Conservation (phyloP, 108 stramenopile species). For the Craspedostauros australis region DNA sequence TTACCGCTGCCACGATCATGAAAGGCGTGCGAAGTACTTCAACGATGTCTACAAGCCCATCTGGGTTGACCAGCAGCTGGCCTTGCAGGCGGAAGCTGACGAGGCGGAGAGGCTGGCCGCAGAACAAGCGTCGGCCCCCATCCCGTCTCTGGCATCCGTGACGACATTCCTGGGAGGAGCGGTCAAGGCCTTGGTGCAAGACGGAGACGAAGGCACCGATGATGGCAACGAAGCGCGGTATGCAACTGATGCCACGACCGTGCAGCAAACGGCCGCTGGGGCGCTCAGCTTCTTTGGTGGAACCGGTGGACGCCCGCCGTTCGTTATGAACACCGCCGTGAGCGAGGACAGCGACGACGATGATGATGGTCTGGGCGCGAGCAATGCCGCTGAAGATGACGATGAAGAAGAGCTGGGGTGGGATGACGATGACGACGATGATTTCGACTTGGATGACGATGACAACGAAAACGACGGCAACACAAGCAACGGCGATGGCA, state of each 20-base stretch:
- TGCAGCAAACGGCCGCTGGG: slow-evolving; percentile 1
- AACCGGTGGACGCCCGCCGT: slow-evolving; percentile 40
- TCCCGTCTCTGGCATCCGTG: too few relatives aligned
- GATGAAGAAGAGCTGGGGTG: slow-evolving; percentile 29
- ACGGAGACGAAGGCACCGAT: slow-evolving; percentile 21
- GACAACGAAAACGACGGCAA: slow-evolving; percentile 15
- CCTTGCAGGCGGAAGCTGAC: too few relatives aligned
- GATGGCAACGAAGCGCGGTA: slow-evolving; percentile 2
- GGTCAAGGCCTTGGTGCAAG: slow-evolving; percentile 28
- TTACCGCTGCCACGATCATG: slow-evolving; percentile 40
- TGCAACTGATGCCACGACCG: neutral
- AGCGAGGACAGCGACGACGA: slow-evolving; percentile 36
- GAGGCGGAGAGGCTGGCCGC: too few relatives aligned
- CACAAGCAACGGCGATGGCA: slow-evolving; percentile 7
- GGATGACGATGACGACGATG: slow-evolving; percentile 22
- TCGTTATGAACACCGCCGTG: slow-evolving; percentile 65
- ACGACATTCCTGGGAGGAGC: slow-evolving; percentile 51
- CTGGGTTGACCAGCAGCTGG: neutral
- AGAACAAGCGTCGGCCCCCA: too few relatives aligned
- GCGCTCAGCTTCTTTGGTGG: slow-evolving; percentile 23
- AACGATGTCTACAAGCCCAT: slow-evolving; percentile 7
- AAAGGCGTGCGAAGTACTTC: neutral
- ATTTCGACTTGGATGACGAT: slow-evolving; percentile 25
- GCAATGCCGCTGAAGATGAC: slow-evolving; percentile 19
- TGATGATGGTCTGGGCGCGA: neutral